phyloP scores from a whole-genome alignment of 371 early-diverging fungal species.

The Apophysomyces ossiformis region DNA sequence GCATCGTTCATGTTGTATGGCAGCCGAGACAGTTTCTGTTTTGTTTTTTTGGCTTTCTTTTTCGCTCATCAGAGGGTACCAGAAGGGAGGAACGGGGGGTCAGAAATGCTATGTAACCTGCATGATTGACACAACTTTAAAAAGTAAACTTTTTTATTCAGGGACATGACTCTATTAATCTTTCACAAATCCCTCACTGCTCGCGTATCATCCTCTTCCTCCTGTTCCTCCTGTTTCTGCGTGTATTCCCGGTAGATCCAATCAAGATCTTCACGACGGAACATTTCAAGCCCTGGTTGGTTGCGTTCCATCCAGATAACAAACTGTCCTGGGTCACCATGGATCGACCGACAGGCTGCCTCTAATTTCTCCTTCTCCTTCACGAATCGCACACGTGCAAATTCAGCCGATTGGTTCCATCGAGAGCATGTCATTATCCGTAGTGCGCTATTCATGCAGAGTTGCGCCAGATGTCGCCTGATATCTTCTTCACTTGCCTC shows the following conservation, averaged over 20 bases:
- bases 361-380: conserved; percentile 25
- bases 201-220: neutral
- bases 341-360: conserved; percentile 18
- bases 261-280: conserved; percentile 37
- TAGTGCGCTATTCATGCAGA: conserved; percentile 37
- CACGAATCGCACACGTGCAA: conserved; percentile 37
- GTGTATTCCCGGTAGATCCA: conserved; percentile 37
- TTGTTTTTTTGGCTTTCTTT: neutral
- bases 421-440: conserved; percentile 38
- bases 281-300: conserved; percentile 26
- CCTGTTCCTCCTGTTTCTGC: conserved; percentile 7
- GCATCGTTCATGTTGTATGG: neutral
- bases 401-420: conserved; percentile 36
- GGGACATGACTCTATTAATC: neutral
- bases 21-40: neutral
- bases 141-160: neutral
- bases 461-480: conserved; percentile 41
- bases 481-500: conserved; percentile 17
- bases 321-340: conserved; percentile 35
- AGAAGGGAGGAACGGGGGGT: neutral
- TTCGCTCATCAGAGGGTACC: neutral
- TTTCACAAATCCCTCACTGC: conserved; percentile 1
- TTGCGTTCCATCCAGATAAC: conserved; percentile 33
- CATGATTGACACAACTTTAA: conserved; percentile 4
- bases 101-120: neutral